Evolutionary conservation across 2,329 filamentous ascomycete species (phyloP).

Genomic region (Mollisia scopiformis): DNA sequence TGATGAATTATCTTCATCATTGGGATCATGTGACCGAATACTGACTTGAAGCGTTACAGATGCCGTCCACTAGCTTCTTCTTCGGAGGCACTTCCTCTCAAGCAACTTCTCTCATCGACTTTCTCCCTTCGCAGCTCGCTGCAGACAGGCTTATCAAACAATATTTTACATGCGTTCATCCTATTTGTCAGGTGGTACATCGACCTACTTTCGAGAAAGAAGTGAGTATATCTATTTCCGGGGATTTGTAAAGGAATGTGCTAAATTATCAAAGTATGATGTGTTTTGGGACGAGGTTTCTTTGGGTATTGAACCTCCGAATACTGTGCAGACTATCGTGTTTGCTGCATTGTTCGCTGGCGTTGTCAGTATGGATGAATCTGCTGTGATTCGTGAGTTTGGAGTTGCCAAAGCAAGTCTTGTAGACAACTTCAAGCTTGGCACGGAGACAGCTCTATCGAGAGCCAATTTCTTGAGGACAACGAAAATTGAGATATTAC

Average conservation of each 20-base stretch:
- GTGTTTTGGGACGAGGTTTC: constrained; percentile 67
- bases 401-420: constrained; percentile 59
- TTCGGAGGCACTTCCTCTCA: constrained; percentile 57
- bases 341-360: constrained; percentile 73
- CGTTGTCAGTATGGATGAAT: constrained; percentile 65
- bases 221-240: no score
- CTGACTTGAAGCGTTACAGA: not conserved
- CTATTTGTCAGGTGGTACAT: constrained; percentile 69
- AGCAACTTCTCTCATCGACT: constrained; percentile 56
- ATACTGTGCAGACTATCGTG: constrained; percentile 68
- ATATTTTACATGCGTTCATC: constrained; percentile 71
- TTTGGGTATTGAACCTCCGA: constrained; percentile 61
- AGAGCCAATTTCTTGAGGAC: constrained; percentile 74
- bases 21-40: not conserved
- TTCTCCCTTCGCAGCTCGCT: constrained; percentile 59
- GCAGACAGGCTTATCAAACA: constrained; percentile 66
- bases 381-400: constrained; percentile 53
- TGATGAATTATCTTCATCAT: not conserved
- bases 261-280: no score
- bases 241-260: no score
- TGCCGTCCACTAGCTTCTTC: constrained; percentile 50
- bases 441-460: constrained; percentile 67
- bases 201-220: constrained; percentile 64
- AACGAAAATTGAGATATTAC: constrained; percentile 73
- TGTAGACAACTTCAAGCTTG: constrained; percentile 65